Conservation (phyloP, 164 flowering plant genomes). For the Vitis vinifera region DNA sequence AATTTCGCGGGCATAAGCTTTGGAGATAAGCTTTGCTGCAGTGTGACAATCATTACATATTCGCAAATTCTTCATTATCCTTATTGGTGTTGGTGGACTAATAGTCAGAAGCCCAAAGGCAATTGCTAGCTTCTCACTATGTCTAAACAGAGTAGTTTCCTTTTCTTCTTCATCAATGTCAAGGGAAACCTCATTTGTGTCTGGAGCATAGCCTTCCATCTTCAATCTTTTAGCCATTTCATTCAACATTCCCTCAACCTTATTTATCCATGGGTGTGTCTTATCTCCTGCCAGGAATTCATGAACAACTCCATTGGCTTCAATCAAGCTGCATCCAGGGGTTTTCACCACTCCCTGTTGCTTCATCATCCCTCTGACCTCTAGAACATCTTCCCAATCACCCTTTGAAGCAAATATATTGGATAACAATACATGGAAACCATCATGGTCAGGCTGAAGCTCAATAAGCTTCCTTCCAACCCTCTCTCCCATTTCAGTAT, state of each 20-base stretch:
- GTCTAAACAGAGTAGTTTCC: constrained; percentile 38
- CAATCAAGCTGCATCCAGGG: constrained; percentile 47
- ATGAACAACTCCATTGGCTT: constrained; percentile 39
- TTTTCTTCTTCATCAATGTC: constrained; percentile 50
- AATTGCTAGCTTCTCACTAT: constrained; percentile 49
- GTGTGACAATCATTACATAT: constrained; percentile 46
- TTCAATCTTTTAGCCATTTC: constrained; percentile 32
- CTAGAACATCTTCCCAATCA: constrained; percentile 37
- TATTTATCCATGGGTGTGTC: constrained; percentile 28
- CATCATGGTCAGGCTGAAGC: constrained; percentile 47
- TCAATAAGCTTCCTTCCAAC: constrained; percentile 40
- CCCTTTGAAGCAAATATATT: constrained; percentile 47
- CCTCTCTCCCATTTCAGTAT: constrained; percentile 39
- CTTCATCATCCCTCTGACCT: constrained; percentile 36
- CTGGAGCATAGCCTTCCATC: constrained; percentile 41
- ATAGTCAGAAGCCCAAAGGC: constrained; percentile 40
- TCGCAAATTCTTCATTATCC: constrained; percentile 47
- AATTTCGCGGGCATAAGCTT: constrained; percentile 35
- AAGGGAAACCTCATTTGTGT: constrained; percentile 30
- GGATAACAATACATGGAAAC: constrained; percentile 44
- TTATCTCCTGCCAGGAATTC: constrained; percentile 45
- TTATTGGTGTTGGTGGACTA: constrained; percentile 32
- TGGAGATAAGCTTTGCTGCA: constrained; percentile 35
- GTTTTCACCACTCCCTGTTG: constrained; percentile 35
- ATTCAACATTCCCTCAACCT: constrained; percentile 29